Base-by-base conservation (phyloP, 345 rosid species). In the Eucalyptus coolabah region DNA sequence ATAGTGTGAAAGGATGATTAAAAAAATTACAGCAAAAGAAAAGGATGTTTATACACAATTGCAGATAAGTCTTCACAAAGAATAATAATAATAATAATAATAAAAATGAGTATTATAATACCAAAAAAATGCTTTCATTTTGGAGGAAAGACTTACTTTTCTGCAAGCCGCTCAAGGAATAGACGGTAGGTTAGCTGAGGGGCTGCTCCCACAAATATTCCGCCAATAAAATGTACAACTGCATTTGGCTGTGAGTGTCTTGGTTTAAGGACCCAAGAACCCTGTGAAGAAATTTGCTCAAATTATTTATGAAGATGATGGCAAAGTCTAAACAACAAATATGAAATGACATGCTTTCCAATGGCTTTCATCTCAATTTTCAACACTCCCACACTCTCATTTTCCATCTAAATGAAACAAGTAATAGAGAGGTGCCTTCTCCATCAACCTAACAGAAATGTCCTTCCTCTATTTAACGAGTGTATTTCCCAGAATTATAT, bases 151-250 rank as follows among this genome's bases (percentile, higher is more conserved):
- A 94, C 97, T 94, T 88, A 96, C 99, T 93, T 95, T 90, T 97
- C 97, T 47, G 99, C 94, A 93, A 98, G 96, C 90, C 96, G 95
- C 92, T 98, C 99, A 69, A 98, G 98, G 94, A 98, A 97, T 93
- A 94, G 92, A 28, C 99, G 98, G 90, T 97, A 98, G 23, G 99
- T 93, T 89, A 98, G 96, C 92, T 98, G 99, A 37, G 99, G 99
- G 65, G 99, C 99, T 23, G 99, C 99, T 92, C 99, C 99, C 90
- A 98, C 99, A 91, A 98, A 98, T 92, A 98, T 95, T 32, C 99
- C 99, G 45, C 99, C 99, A 77, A 98, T 45, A 86, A 98, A 98
- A 94, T 98, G 99, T 90, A 94, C 97, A 86, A 97, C 97, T 88
- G 96, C 92, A 90, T 93, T 96, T 19, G 98, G 97, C 87, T 91